Base-by-base conservation (phyloP, 306 rosid species). In the Hippophae gyantsensis region DNA sequence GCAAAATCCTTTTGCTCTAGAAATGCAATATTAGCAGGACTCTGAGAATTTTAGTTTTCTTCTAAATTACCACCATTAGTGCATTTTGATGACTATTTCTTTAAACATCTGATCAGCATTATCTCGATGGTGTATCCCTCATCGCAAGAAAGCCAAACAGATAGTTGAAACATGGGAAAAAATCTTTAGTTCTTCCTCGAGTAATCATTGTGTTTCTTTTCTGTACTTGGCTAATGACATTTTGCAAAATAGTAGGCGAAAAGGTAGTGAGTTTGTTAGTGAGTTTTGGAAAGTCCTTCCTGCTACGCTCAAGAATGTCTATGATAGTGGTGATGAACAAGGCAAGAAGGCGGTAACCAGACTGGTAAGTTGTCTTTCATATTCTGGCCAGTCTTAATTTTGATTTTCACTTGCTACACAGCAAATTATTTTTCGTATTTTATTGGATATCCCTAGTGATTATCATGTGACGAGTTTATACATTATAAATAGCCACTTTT, bases 201-300 rank as follows among this genome's bases (percentile, higher is more conserved):
- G 73, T 64, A 95, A 89, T 57, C 89, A 72, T 76, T 75, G 81
- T 7, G 78, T 89, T 63, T 74, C 95, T 49, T 81, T 84, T 78
- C 77, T 89, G 43, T 81, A 89, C 71, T 71, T 89, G 84, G 89
- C 95, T 8, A 89, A 89, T 69, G 97, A 89, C 78, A 89, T 89
- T 70, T 71, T 89, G 77, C 97, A 89, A 79, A 89, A 89, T 68
- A 89, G 97, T 69, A 79, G 84, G 84, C 81, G 97, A 64, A 83
- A 81, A 71, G 97, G 97, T 41, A 86, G 87, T 70, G 97, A 89
- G 61, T 89, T 89, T 66, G 97, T 89, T 69, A 89, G 74, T 62
- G 97, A 89, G 74, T 89, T 89, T 67, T 89, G 97, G 95, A 89
- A 83, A 76, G 84, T 86, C 66, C 95, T 89, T 74, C 97, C 97